Percentiles rank a stretch among this genome's conserved stretches.
Conservation (phyloP, 768 basidiomycete genomes). For the Pseudohyphozyma bogoriensis region DNA sequence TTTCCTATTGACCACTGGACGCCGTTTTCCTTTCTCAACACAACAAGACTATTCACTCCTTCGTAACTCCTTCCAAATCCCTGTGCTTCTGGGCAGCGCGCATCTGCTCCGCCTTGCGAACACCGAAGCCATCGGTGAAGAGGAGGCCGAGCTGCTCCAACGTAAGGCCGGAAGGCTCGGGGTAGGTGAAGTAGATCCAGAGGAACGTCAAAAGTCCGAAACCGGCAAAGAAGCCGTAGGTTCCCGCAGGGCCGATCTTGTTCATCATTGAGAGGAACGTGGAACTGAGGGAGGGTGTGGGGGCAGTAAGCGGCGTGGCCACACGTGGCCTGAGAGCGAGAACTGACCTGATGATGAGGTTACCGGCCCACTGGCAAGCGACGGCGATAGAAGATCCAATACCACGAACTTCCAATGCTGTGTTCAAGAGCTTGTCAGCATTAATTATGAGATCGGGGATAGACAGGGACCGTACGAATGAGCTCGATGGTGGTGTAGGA, state of each 20-base stretch:
- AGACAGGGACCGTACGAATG: not conserved
- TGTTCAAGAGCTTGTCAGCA: not conserved
- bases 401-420: constrained; percentile 47
- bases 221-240: not conserved
- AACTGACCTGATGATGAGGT: constrained; percentile 62
- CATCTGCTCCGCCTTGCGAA: not conserved
- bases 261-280: constrained; percentile 57
- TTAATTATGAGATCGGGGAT: too few species aligned
- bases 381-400: constrained; percentile 64
- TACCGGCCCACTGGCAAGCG: constrained; percentile 63
- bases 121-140: constrained; percentile 4
- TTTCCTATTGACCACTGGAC: too few species aligned
- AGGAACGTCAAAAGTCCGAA: constrained; percentile 39
- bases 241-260: constrained; percentile 9
- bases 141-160: constrained; percentile 33
- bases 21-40: too few species aligned
- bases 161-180: constrained; percentile 63
- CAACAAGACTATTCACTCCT: too few species aligned
- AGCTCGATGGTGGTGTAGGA: constrained; percentile 65
- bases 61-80: too few species aligned
- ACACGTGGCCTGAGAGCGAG: constrained; percentile 39
- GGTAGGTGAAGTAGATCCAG: constrained; percentile 59
- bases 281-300: not conserved
- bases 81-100: constrained; percentile 1
- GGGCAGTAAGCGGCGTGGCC: not conserved